Evolutionary conservation across 305 asterid genomes (phyloP).

Genomic region (Galium porrigens): DNA sequence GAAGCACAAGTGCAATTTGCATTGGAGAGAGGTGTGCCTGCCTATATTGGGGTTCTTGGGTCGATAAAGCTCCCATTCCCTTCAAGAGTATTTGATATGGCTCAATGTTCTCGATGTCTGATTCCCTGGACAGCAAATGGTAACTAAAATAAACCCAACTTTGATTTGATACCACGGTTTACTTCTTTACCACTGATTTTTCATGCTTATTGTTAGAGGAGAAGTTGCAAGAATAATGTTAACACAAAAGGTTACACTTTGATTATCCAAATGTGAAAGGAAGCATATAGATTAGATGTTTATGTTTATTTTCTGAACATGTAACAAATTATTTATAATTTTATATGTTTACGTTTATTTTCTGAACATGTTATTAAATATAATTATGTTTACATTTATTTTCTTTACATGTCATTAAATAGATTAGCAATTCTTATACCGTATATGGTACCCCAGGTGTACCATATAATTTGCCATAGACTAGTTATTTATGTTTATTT

Average conservation of each 20-base stretch:
- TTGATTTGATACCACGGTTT: not conserved
- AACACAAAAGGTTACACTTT: not conserved
- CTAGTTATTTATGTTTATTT: too few relatives aligned
- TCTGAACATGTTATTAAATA: too few relatives aligned
- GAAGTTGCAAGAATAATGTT: not conserved
- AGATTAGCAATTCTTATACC: too few relatives aligned
- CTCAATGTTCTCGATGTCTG: constrained; percentile 87
- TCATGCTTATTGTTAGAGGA: not conserved
- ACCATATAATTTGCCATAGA: too few relatives aligned
- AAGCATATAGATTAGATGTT: not conserved
- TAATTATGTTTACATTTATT: too few relatives aligned
- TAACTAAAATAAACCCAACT: constrained; percentile 17
- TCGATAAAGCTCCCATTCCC: constrained; percentile 73
- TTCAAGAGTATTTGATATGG: constrained; percentile 74
- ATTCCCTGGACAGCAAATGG: constrained; percentile 76
- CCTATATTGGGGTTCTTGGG: constrained; percentile 76
- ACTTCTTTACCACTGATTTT: not conserved
- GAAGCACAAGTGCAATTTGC: constrained; percentile 98
- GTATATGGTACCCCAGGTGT: too few relatives aligned
- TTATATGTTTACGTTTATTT: too few relatives aligned
- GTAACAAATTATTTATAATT: too few relatives aligned
- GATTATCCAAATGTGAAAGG: not conserved
- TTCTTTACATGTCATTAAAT: too few relatives aligned
- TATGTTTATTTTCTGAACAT: too few relatives aligned
- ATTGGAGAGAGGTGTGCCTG: constrained; percentile 88